These are phyloP conservation scores for Phialemoniopsis sp. DNA, from an alignment of 2,329 filamentous ascomycete genomes.

Conservation along the genomic window DNA sequence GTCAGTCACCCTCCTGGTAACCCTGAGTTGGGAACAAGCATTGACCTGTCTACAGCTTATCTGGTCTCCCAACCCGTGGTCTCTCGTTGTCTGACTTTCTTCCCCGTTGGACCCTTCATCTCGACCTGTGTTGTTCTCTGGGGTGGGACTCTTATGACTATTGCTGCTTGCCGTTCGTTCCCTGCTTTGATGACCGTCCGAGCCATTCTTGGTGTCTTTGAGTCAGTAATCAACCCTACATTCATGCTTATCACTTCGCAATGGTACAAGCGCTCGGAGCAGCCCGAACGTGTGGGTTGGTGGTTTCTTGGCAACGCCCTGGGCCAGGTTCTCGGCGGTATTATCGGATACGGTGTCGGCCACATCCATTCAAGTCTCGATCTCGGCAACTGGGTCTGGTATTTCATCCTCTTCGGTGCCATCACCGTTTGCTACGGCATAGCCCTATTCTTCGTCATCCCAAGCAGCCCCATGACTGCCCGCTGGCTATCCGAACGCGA, in stretches of 20 bases:
- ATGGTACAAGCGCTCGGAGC: slow-evolving; percentile 19
- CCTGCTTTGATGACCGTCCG: slow-evolving; percentile 17
- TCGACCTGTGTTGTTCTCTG: no score
- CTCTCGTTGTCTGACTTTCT: no score
- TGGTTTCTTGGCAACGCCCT: slow-evolving; percentile 8
- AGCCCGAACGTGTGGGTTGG: slow-evolving; percentile 4
- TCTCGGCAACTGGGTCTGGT: slow-evolving; percentile 16
- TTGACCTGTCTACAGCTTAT: no score
- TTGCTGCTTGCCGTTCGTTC: no score
- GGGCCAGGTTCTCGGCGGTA: slow-evolving; percentile 12
- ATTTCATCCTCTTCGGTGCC: slow-evolving; percentile 29
- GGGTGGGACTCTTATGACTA: no score
- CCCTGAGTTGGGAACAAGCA: neutral
- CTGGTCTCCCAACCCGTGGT: no score
- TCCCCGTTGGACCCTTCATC: no score
- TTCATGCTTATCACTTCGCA: slow-evolving; percentile 24
- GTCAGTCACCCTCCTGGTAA: no score
- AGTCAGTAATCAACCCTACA: slow-evolving; percentile 17
- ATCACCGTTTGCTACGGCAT: slow-evolving; percentile 23
- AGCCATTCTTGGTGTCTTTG: slow-evolving; percentile 18
- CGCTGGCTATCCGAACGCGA: slow-evolving; percentile 17
- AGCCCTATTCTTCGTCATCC: slow-evolving; percentile 12
- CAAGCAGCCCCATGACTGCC: slow-evolving; percentile 15
- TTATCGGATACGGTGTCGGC: slow-evolving; percentile 26
- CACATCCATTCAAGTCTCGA: slow-evolving; percentile 22